Conservation (phyloP, 2,329 filamentous ascomycete genomes). For the Lachnellula occidentalis region DNA sequence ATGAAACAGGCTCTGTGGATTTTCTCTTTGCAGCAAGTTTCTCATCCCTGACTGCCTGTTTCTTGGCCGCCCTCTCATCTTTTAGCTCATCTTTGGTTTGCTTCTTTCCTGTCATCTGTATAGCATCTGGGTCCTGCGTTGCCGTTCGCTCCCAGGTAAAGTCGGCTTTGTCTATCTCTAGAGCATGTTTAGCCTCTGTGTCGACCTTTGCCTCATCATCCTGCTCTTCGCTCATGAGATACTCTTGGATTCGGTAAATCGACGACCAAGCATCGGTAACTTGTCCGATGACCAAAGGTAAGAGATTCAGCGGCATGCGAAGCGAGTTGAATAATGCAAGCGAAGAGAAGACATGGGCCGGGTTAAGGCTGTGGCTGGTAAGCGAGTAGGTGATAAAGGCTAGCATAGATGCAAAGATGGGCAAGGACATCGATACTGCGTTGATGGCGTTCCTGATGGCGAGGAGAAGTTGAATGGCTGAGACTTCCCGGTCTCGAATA, state of each 20-base stretch:
- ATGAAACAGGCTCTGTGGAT: constrained; percentile 30
- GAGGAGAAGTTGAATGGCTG: constrained; percentile 76
- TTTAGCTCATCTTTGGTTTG: constrained; percentile 36
- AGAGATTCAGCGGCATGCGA: constrained; percentile 80
- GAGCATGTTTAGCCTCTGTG: constrained; percentile 57
- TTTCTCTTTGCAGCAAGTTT: constrained; percentile 24
- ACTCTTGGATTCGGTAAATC: constrained; percentile 79
- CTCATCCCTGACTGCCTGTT: constrained; percentile 37
- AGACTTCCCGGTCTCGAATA: constrained; percentile 72
- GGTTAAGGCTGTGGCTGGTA: constrained; percentile 60
- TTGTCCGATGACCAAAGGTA: constrained; percentile 84
- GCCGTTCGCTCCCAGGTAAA: constrained; percentile 83
- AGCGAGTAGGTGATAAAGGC: constrained; percentile 80
- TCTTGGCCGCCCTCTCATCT: constrained; percentile 30
- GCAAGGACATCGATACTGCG: constrained; percentile 55
- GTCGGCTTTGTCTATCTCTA: constrained; percentile 65
- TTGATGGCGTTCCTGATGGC: constrained; percentile 64
- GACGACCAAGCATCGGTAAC: constrained; percentile 86
- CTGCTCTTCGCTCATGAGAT: constrained; percentile 79
- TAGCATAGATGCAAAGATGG: constrained; percentile 92
- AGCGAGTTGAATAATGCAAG: constrained; percentile 90
- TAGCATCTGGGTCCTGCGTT: constrained; percentile 44
- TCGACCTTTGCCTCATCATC: constrained; percentile 59
- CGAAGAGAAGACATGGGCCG: constrained; percentile 85
- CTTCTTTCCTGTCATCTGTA: constrained; percentile 54